Percentiles rank a stretch among this genome's conserved stretches.
Evolutionary conservation across 2,329 filamentous ascomycete genomes (phyloP).

Genomic region (Bipolaris gigantea): DNA sequence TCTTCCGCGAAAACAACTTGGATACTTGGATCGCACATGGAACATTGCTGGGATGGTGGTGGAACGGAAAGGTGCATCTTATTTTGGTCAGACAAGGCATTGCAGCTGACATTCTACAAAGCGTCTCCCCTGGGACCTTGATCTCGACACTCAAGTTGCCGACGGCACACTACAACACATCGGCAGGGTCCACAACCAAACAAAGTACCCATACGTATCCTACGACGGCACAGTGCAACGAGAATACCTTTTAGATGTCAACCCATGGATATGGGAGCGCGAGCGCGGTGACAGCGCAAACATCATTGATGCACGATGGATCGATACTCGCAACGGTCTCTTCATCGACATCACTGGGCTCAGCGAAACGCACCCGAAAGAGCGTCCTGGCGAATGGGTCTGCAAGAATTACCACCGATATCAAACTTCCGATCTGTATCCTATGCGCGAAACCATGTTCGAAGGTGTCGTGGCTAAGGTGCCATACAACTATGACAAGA

Average conservation of each 20-base stretch:
- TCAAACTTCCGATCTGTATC: conserved; percentile 70
- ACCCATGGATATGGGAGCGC: conserved; percentile 67
- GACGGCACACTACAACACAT: conserved; percentile 67
- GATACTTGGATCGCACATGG: conserved; percentile 89
- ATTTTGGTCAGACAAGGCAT: not conserved
- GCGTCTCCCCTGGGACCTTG: conserved; percentile 82
- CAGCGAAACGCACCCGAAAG: conserved; percentile 64
- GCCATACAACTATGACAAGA: conserved; percentile 68
- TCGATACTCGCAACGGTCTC: conserved; percentile 73
- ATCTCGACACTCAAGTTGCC: conserved; percentile 79
- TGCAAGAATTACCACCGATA: conserved; percentile 83
- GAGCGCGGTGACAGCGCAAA: conserved; percentile 69
- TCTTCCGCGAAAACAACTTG: conserved; percentile 64
- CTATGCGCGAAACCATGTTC: conserved; percentile 72
- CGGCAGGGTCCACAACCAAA: conserved; percentile 68
- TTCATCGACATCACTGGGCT: conserved; percentile 84
- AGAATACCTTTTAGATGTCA: conserved; percentile 74
- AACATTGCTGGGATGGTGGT: conserved; percentile 85
- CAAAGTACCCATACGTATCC: conserved; percentile 54
- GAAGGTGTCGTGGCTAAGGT: conserved; percentile 72
- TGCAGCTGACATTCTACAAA: conserved; percentile 42
- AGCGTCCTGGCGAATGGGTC: conserved; percentile 67
- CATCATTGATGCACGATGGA: conserved; percentile 83
- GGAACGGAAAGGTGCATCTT: conserved; percentile 65
- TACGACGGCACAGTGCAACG: conserved; percentile 46